Evolutionary conservation across 2,329 filamentous ascomycete species (phyloP).

Genomic region (Xylariaceae sp.): DNA sequence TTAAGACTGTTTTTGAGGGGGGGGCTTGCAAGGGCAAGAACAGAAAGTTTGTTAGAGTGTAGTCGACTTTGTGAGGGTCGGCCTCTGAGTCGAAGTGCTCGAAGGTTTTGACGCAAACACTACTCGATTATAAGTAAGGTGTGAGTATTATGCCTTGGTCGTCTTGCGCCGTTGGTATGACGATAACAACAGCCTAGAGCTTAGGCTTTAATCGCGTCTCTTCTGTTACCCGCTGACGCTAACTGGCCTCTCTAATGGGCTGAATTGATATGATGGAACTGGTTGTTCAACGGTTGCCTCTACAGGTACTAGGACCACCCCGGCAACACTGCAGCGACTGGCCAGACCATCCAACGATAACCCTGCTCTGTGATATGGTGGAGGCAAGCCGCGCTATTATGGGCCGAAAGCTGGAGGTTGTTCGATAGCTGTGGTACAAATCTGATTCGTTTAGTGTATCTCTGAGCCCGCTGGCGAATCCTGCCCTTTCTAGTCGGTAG

Average conservation of each 20-base stretch:
- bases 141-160: slow-evolving; percentile 33
- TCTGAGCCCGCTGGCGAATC: slow-evolving; percentile 25
- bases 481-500: slow-evolving; percentile 5
- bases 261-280: slow-evolving; percentile 35
- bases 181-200: slow-evolving; percentile 38
- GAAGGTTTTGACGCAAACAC: slow-evolving; percentile 37
- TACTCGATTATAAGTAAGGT: slow-evolving; percentile 32
- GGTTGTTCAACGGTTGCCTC: slow-evolving; percentile 41
- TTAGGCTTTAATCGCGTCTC: slow-evolving; percentile 36
- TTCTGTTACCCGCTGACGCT: slow-evolving; percentile 19
- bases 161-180: slow-evolving; percentile 19
- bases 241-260: slow-evolving; percentile 31
- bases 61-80: slow-evolving; percentile 31
- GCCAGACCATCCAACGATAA: slow-evolving; percentile 49
- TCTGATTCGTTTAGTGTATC: slow-evolving; percentile 27
- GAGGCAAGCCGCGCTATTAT: slow-evolving; percentile 50
- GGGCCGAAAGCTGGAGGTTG: slow-evolving; percentile 27
- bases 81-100: slow-evolving; percentile 28
- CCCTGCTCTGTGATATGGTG: slow-evolving; percentile 46
- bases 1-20: slow-evolving; percentile 25
- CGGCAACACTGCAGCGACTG: slow-evolving; percentile 45
- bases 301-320: slow-evolving; percentile 49
- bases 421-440: slow-evolving; percentile 19
- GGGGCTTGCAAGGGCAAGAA: slow-evolving; percentile 27
- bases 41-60: slow-evolving; percentile 29